These are phyloP conservation scores for Ustilago loliicola DNA, from an alignment of 1,284 basidiomycete genomes.

Conservation along the genomic window DNA sequence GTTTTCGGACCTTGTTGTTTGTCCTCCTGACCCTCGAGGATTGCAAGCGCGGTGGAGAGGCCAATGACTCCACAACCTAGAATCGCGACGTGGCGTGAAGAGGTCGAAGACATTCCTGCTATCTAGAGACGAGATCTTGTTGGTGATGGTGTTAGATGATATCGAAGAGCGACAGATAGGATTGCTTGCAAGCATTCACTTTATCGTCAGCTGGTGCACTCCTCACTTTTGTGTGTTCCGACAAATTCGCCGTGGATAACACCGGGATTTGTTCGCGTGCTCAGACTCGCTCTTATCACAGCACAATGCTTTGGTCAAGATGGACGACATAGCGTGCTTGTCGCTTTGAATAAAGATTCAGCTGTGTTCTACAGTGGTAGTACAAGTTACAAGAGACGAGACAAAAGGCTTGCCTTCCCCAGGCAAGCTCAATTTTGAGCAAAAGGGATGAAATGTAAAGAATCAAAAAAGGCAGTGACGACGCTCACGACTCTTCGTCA, in stretches of 20 bases:
- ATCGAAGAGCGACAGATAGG: background rate
- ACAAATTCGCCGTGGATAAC: constrained; percentile 29
- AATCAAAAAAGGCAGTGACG: background rate
- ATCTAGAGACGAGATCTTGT: background rate
- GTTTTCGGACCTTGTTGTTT: background rate
- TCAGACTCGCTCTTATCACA: background rate
- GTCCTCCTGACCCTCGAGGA: constrained; percentile 36
- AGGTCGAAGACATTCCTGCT: background rate
- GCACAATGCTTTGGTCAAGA: background rate
- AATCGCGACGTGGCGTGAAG: constrained; percentile 28
- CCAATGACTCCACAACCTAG: constrained; percentile 57
- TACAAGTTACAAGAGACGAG: constrained; percentile 30
- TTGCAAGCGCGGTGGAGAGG: constrained; percentile 43
- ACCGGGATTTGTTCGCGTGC: constrained; percentile 7
- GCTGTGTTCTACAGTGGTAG: constrained; percentile 43
- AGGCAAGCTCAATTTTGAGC: constrained; percentile 16
- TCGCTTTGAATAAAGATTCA: background rate
- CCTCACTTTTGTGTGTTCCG: constrained; percentile 5
- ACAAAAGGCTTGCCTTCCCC: constrained; percentile 15
- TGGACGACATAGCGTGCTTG: background rate
- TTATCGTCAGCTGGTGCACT: background rate
- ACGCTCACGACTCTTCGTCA: constrained; percentile 23
- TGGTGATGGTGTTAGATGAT: background rate
- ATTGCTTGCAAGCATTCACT: background rate
- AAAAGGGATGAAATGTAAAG: constrained; percentile 4